These are phyloP conservation scores for Leccinum huronense DNA, from an alignment of 1,284 basidiomycete species.

Conservation along the genomic window DNA sequence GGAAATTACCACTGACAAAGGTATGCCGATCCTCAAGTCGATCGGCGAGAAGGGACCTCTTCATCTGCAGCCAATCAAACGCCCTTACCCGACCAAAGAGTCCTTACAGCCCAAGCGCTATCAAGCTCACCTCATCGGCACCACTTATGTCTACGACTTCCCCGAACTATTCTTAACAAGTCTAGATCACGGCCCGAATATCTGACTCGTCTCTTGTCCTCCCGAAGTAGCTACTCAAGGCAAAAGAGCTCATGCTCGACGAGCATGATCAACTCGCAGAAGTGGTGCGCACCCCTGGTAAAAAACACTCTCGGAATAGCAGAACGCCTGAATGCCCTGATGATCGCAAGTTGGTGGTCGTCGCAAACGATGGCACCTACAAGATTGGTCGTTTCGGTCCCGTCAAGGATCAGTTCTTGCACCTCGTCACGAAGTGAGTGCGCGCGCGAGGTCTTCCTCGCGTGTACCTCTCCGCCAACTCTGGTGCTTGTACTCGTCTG, in stretches of 20 bases:
- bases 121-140: slow-evolving; percentile 98
- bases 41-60: slow-evolving; percentile 41
- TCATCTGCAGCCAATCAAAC: slow-evolving; percentile 90
- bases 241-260: slow-evolving; percentile 90
- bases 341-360: slow-evolving; percentile 85
- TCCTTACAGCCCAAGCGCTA: slow-evolving; percentile 99
- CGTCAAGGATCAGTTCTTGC: slow-evolving; percentile 95
- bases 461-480: slow-evolving; percentile 98
- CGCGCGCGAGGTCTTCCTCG: slow-evolving; percentile 86
- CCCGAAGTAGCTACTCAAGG: slow-evolving; percentile 79
- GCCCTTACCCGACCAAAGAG: slow-evolving; percentile 94
- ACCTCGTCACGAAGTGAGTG: slow-evolving; percentile 91
- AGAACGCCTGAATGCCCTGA: slow-evolving; percentile 91
- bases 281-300: slow-evolving; percentile 89
- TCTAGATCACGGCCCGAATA: slow-evolving; percentile 79
- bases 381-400: slow-evolving; percentile 99
- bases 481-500: slow-evolving; percentile 94
- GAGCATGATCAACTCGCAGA: slow-evolving; percentile 90
- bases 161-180: slow-evolving; percentile 97
- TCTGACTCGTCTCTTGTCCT: slow-evolving; percentile 65
- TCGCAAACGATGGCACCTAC: slow-evolving; percentile 99
- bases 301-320: slow-evolving; percentile 89
- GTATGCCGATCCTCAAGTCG: too few species aligned
- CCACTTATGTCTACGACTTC: slow-evolving; percentile 99
- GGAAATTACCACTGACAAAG: too few species aligned